Evolutionary conservation across 1,284 basidiomycete species (phyloP), one percentile per base, ranked within the genome.

Genomic region (Trichosporon ovoides): DNA sequence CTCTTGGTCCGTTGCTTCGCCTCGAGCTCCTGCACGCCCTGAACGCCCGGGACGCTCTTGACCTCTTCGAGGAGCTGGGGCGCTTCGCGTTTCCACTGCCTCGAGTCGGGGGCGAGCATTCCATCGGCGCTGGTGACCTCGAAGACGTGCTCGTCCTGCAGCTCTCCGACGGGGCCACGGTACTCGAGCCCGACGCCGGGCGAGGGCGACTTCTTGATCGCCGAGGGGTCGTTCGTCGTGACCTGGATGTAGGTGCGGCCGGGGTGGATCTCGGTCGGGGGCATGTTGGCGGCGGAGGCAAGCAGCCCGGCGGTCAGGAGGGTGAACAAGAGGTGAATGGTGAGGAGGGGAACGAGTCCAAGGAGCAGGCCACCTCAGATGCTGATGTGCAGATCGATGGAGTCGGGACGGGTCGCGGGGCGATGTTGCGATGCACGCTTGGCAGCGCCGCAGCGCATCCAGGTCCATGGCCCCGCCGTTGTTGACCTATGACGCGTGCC

Each of bases 71-170:
- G 28, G 12, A 71, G 51, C 3, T 48, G 38, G 5, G 64, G 50
- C 28, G 54, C 56, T 0, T 58, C 38, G 18, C 46, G 48, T 18
- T 54, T 51, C 63, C 67, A 68, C 13, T 36, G 49, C 33, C 33
- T 35, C 18, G 49, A 35, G 33, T 22, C 33, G 10, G 49, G 33
- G 19, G 33, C 18, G 40, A 18, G 31, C 12, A 28, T 13, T 20
- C 22, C 48, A 19, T 50, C 60, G 14, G 53, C 38, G 20, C 34
- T 36, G 31, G 63, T 56, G 12, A 72, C 66, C 55, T 73, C 65
- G 55, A 68, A 76, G 22, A 76, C 68, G 56, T 74, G 68, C 60
- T 74, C 74, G 28, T 67, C 70, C n/a, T 65, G 51, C 9, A 76
- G 63, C 58, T 76, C 74, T 19, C 74, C 74, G 1, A 76, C 68